Percentiles rank a stretch among this genome's conserved stretches.
Evolutionary conservation across 1,284 basidiomycete genomes (phyloP).

Genomic region (Anthracocystis panici-leucophaei): DNA sequence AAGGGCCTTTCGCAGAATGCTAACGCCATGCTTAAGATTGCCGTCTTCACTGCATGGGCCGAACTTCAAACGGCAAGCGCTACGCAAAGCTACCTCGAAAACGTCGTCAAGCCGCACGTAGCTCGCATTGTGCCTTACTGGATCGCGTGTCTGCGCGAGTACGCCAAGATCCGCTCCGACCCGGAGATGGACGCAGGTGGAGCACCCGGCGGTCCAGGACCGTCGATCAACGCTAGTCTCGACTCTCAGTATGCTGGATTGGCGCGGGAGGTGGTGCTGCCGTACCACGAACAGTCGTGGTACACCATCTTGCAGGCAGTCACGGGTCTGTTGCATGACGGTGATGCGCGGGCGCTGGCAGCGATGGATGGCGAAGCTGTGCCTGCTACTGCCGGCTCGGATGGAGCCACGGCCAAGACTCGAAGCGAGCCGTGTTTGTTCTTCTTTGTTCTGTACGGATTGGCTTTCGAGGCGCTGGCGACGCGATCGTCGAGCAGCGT

Average conservation of each 20-base stretch:
- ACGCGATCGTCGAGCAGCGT: slow-evolving; percentile 74
- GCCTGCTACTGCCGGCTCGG: slow-evolving; percentile 51
- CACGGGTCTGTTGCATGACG: slow-evolving; percentile 80
- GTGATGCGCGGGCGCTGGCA: slow-evolving; percentile 78
- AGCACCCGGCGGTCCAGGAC: slow-evolving; percentile 72
- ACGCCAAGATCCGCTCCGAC: slow-evolving; percentile 85
- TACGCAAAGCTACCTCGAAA: slow-evolving; percentile 80
- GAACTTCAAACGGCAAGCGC: slow-evolving; percentile 85
- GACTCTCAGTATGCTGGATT: slow-evolving; percentile 87
- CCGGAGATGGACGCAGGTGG: slow-evolving; percentile 74
- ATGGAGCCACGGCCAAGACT: slow-evolving; percentile 8
- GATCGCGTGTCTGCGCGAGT: slow-evolving; percentile 89
- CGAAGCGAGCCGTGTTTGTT: slow-evolving; percentile 78
- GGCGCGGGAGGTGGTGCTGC: slow-evolving; percentile 88
- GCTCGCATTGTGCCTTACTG: slow-evolving; percentile 83
- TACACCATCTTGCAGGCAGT: slow-evolving; percentile 87
- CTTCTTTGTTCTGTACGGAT: slow-evolving; percentile 90
- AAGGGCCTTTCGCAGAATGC: slow-evolving; percentile 91
- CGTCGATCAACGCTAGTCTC: slow-evolving; percentile 70
- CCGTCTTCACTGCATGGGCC: slow-evolving; percentile 94
- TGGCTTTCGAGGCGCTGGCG: slow-evolving; percentile 89
- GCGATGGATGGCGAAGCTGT: slow-evolving; percentile 80
- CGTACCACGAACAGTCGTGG: slow-evolving; percentile 79
- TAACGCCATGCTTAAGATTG: slow-evolving; percentile 92
- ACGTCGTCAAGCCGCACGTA: slow-evolving; percentile 86